Conservation (phyloP, 1,284 basidiomycete species). For the Ceratobasidium sp. region DNA sequence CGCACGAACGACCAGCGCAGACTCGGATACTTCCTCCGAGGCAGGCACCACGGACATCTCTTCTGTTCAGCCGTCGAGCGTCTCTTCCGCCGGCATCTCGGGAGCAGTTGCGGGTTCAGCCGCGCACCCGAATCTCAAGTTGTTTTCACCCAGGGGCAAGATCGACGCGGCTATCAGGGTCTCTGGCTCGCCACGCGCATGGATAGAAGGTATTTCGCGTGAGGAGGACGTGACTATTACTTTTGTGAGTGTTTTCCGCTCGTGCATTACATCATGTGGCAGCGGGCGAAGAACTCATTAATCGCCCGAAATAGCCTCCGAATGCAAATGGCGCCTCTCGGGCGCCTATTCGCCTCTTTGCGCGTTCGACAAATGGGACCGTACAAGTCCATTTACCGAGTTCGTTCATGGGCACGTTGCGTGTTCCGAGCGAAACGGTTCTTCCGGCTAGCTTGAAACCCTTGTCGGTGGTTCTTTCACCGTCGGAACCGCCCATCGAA, state of each 20-base stretch:
- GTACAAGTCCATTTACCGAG: slow-evolving; percentile 18
- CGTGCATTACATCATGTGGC: slow-evolving; percentile 1
- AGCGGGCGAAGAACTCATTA: too few species aligned
- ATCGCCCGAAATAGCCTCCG: slow-evolving; percentile 5
- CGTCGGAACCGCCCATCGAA: slow-evolving; percentile 32
- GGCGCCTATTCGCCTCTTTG: slow-evolving; percentile 28
- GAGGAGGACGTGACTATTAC: slow-evolving; percentile 35
- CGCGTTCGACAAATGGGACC: slow-evolving; percentile 19
- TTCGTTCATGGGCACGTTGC: slow-evolving; percentile 29
- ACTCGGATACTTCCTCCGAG: slow-evolving; percentile 23
- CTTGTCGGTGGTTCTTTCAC: slow-evolving; percentile 17
- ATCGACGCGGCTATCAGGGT: slow-evolving; percentile 42
- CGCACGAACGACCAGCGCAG: slow-evolving; percentile 20
- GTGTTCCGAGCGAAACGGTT: slow-evolving; percentile 17
- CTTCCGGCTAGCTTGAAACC: slow-evolving; percentile 32
- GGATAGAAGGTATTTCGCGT: slow-evolving; percentile 33
- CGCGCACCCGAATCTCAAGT: slow-evolving; percentile 18
- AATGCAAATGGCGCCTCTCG: slow-evolving; percentile 17
- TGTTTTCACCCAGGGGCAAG: slow-evolving; percentile 31
- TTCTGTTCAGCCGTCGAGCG: not conserved
- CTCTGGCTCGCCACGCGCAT: slow-evolving; percentile 33
- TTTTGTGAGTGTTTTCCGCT: slow-evolving; percentile 32
- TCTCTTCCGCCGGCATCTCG: slow-evolving; percentile 1
- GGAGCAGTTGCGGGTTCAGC: slow-evolving; percentile 1
- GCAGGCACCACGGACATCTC: slow-evolving; percentile 25